Evolutionary conservation across 495 filamentous ascomycete species (phyloP).

Genomic region (Lasiosphaeris hirsuta): DNA sequence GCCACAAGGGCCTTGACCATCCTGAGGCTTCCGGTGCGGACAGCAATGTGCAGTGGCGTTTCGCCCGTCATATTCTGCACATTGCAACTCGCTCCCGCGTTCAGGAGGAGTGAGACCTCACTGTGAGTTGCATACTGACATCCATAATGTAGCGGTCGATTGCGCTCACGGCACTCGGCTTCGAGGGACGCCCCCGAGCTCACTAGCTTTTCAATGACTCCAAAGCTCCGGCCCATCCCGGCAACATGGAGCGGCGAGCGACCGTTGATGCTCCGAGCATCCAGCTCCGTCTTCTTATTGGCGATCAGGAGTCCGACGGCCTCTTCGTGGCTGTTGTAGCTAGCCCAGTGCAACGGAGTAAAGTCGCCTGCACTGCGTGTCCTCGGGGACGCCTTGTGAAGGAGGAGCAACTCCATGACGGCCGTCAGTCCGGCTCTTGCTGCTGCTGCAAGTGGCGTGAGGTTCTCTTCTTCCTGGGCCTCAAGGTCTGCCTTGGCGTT

Average conservation of each 20-base stretch:
- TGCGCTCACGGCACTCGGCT: not conserved
- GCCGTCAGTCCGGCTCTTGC: not conserved
- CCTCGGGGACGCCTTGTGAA: not conserved
- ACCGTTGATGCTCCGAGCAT: not conserved
- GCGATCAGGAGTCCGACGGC: not conserved
- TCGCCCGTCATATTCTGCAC: not conserved
- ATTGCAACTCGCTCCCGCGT: not conserved
- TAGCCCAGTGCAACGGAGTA: constrained; percentile 11
- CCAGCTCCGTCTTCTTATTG: not conserved
- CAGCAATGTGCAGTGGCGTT: not conserved
- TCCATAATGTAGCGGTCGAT: constrained; percentile 1
- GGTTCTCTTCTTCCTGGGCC: not conserved
- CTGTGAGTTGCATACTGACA: constrained; percentile 1
- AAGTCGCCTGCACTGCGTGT: constrained; percentile 4
- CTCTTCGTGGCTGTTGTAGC: constrained; percentile 8
- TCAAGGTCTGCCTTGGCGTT: not conserved
- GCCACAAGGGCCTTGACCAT: not conserved
- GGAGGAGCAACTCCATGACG: not conserved
- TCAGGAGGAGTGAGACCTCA: not conserved
- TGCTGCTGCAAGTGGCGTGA: not conserved
- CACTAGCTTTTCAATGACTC: constrained; percentile 9
- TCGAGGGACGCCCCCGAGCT: constrained; percentile 7
- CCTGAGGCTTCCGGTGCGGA: not conserved
- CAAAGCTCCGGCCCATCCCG: constrained; percentile 1
- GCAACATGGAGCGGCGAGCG: not conserved